A percentile compares a stretch with the other conserved stretches of the same genome.
phyloP scores from a whole-genome alignment of 768 basidiomycete species.

The Kwoniella sp. region DNA sequence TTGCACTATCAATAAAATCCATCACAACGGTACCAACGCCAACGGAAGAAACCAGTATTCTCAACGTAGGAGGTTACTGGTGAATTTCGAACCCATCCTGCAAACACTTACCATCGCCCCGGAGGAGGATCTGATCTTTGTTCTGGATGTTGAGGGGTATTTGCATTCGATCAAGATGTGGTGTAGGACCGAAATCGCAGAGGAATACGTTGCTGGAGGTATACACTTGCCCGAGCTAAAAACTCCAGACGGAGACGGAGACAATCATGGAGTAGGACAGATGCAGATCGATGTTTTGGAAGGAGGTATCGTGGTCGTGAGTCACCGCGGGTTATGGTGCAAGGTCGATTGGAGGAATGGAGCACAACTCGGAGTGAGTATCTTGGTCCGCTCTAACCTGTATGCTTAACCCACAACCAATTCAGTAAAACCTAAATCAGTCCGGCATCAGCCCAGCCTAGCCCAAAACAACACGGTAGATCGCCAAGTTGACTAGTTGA shows the following conservation, averaged over 20 bases:
- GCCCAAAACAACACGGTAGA: no score
- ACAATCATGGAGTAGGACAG: background rate
- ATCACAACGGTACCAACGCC: background rate
- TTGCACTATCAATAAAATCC: background rate
- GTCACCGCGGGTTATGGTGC: background rate
- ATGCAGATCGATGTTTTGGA: background rate
- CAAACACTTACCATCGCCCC: background rate
- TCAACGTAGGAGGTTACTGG: background rate
- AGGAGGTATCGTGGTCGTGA: background rate
- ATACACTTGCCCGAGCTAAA: background rate
- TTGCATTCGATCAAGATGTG: background rate
- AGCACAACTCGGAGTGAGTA: background rate
- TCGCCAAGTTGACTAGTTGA: no score
- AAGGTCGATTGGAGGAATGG: background rate
- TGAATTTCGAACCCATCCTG: background rate
- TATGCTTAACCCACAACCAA: no score
- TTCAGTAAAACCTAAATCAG: no score
- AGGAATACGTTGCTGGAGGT: background rate
- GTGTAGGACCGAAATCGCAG: background rate
- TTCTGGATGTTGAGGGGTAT: background rate
- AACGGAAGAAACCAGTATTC: background rate
- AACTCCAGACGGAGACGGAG: background rate
- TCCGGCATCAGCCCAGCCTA: no score
- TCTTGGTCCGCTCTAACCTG: no score
- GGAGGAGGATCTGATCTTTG: background rate